Conservation (phyloP, 2,329 filamentous ascomycete genomes). For the Scopulariopsis brevicaulis region DNA sequence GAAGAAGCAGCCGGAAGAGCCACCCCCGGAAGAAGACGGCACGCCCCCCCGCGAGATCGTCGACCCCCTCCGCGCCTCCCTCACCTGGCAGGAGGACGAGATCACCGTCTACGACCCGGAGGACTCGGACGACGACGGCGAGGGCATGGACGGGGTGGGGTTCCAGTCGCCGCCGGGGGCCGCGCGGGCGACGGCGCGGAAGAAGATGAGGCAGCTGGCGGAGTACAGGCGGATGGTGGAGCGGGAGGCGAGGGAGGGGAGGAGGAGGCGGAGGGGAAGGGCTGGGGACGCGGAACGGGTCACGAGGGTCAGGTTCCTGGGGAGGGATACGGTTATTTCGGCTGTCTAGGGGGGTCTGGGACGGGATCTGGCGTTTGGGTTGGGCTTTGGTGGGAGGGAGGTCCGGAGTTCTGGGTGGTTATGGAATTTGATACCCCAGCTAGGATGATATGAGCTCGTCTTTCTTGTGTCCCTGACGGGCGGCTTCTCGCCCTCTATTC, state of each 20-base stretch:
- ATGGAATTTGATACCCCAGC: neutral
- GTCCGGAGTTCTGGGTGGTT: neutral
- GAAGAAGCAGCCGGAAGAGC: conserved; percentile 7
- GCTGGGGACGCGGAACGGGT: conserved; percentile 7
- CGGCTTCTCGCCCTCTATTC: neutral
- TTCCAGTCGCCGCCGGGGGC: conserved; percentile 53
- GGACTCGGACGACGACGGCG: conserved; percentile 55
- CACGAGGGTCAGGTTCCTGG: conserved; percentile 27
- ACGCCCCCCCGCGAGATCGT: conserved; percentile 23
- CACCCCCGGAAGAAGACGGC: conserved; percentile 12
- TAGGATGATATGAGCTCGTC: neutral
- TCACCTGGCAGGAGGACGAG: conserved; percentile 59
- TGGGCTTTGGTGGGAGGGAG: neutral
- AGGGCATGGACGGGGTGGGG: conserved; percentile 56
- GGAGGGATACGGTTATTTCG: conserved; percentile 17
- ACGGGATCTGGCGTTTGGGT: neutral
- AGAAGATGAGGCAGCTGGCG: conserved; percentile 47
- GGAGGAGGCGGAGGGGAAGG: conserved; percentile 34
- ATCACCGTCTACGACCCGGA: conserved; percentile 55
- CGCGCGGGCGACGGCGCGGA: conserved; percentile 43
- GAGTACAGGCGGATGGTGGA: conserved; percentile 52
- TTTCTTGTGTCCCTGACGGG: neutral
- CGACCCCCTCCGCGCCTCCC: conserved; percentile 43
- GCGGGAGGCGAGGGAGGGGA: conserved; percentile 43
- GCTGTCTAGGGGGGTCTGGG: neutral